Evolutionary conservation across 2,329 filamentous ascomycete species (phyloP).

Genomic region (Epichloe gansuensis): DNA sequence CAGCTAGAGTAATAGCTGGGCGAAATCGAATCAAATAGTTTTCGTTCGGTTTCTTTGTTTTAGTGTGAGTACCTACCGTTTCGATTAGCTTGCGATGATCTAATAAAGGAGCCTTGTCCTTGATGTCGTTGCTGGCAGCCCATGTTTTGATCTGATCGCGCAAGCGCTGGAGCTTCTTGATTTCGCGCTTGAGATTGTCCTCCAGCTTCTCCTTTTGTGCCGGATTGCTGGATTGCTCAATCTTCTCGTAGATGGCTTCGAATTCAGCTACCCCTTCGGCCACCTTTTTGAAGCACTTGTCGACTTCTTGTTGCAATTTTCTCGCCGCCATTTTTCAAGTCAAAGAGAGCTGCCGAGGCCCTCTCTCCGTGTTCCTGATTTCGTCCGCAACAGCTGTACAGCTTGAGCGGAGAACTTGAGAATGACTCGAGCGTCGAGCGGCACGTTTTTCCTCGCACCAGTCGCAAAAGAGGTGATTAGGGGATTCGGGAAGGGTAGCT

Average conservation of each 20-base stretch:
- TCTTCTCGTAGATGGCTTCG: constrained; percentile 94
- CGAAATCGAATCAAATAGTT: too few species aligned
- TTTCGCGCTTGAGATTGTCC: constrained; percentile 95
- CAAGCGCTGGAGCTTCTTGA: constrained; percentile 97
- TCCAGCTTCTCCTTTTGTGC: constrained; percentile 98
- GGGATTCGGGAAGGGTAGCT: neutral
- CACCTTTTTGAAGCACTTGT: constrained; percentile 99
- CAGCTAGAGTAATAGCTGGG: too few species aligned
- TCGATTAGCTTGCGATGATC: constrained; percentile 95
- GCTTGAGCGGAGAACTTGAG: neutral
- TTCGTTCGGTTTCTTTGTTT: neutral
- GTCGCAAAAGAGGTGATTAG: neutral
- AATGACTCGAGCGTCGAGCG: neutral
- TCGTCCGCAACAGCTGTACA: neutral
- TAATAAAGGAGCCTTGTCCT: constrained; percentile 91
- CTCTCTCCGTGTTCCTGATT: neutral
- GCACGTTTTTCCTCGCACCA: neutral
- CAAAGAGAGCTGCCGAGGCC: neutral
- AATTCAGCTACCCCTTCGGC: constrained; percentile 85
- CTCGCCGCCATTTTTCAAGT: constrained; percentile 67
- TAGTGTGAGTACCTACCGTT: constrained; percentile 51
- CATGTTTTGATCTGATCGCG: constrained; percentile 99
- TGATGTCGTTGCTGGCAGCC: constrained; percentile 97
- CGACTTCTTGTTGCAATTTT: constrained; percentile 95
- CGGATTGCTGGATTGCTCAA: constrained; percentile 79